phyloP scores from a whole-genome alignment of 768 basidiomycete genomes.

The Podaxis sp. region DNA sequence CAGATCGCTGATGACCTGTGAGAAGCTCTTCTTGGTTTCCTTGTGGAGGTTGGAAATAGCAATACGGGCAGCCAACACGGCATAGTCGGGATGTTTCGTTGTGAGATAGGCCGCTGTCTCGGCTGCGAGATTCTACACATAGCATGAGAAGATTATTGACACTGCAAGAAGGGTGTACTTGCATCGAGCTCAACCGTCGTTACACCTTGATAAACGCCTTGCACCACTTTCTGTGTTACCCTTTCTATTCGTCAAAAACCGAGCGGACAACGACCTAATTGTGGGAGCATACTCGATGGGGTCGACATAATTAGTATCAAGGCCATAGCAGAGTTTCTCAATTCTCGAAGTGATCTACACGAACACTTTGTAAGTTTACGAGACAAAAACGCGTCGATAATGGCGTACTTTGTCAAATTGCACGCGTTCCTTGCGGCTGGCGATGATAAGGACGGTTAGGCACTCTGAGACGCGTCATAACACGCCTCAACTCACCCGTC shows the following conservation, averaged over 20 bases:
- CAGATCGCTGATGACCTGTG: conserved; percentile 86
- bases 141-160: neutral
- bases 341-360: conserved; percentile 81
- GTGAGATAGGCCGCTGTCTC: conserved; percentile 98
- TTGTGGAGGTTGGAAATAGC: conserved; percentile 99
- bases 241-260: conserved; percentile 35
- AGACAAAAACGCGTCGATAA: conserved; percentile 15
- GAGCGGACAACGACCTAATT: conserved; percentile 5
- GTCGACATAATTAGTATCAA: conserved; percentile 89
- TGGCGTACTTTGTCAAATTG: conserved; percentile 84
- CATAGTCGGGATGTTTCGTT: conserved; percentile 97
- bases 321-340: conserved; percentile 92
- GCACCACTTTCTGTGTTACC: conserved; percentile 89
- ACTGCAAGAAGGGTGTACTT: conserved; percentile 27
- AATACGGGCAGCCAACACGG: conserved; percentile 96
- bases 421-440: conserved; percentile 85
- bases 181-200: conserved; percentile 98
- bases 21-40: conserved; percentile 98
- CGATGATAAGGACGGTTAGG: conserved; percentile 18
- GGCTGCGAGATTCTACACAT: conserved; percentile 82
- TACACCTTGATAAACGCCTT: conserved; percentile 92
- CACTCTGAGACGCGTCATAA: conserved; percentile 31
- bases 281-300: conserved; percentile 74
- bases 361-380: conserved; percentile 21
- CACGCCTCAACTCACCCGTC: conserved; percentile 51